Percentiles rank a stretch among this genome's conserved stretches.
phyloP scores from a whole-genome alignment of 345 rosid species.

The Dovyalis caffra region DNA sequence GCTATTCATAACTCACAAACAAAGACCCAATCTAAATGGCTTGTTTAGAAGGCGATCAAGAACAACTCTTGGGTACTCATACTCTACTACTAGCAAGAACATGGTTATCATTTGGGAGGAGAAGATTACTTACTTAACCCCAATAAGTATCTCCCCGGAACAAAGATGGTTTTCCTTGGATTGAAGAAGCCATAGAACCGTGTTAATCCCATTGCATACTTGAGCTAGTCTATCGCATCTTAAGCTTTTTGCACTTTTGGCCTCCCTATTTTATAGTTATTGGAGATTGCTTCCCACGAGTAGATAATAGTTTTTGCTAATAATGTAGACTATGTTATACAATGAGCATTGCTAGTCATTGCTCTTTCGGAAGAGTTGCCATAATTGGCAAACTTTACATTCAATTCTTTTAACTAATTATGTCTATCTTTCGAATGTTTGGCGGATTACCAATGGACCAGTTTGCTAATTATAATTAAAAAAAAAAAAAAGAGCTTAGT shows the following conservation, averaged over 20 bases:
- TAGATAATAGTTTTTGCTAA: conserved; percentile 2
- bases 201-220: conserved; percentile 84
- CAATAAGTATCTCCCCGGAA: conserved; percentile 97
- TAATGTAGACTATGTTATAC: background rate
- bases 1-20: conserved; percentile 66
- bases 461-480: background rate
- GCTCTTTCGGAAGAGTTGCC: background rate
- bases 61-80: conserved; percentile 80
- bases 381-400: background rate
- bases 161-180: conserved; percentile 99
- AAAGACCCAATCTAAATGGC: conserved; percentile 93
- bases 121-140: conserved; percentile 91
- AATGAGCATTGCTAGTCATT: background rate
- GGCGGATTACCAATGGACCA: background rate
- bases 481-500: too few species aligned
- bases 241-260: background rate
- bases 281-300: background rate
- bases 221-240: conserved; percentile 76
- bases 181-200: conserved; percentile 91
- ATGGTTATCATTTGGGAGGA: conserved; percentile 92
- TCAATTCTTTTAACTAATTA: background rate
- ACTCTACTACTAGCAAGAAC: conserved; percentile 91
- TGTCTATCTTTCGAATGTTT: background rate
- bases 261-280: background rate
- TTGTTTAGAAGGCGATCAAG: conserved; percentile 93